Evolutionary conservation across 2,329 filamentous ascomycete species (phyloP).

Genomic region (Trichoderma guizhouense): DNA sequence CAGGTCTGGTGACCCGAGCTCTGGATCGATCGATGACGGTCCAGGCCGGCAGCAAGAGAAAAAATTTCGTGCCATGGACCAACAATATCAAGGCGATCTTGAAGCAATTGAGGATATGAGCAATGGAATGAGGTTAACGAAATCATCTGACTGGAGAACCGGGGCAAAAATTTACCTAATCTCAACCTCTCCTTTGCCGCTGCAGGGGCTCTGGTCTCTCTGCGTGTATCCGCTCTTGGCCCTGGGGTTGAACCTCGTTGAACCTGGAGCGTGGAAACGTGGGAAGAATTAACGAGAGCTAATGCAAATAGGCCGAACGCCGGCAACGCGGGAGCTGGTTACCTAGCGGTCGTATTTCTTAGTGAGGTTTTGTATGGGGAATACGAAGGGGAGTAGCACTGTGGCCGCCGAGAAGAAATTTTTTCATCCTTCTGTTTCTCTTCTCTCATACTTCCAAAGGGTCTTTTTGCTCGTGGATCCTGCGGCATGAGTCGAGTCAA

Average conservation of each 20-base stretch:
- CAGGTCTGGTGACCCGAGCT: conserved; percentile 11
- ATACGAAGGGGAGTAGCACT: background rate
- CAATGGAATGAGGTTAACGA: conserved; percentile 28
- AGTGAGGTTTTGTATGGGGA: background rate
- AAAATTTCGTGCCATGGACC: conserved; percentile 12
- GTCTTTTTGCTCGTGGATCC: background rate
- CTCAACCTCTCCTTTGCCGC: conserved; percentile 27
- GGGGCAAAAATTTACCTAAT: conserved; percentile 38
- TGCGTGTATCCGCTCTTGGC: background rate
- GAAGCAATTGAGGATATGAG: conserved; percentile 14
- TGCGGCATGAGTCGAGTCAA: background rate
- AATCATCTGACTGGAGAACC: conserved; percentile 37
- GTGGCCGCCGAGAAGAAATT: background rate
- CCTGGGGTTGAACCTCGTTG: background rate
- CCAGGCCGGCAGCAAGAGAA: background rate
- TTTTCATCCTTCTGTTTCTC: background rate
- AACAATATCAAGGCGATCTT: conserved; percentile 14
- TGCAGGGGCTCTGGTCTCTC: conserved; percentile 13
- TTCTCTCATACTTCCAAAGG: background rate
- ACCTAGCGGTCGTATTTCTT: background rate
- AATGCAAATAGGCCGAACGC: conserved; percentile 16
- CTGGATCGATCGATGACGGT: conserved; percentile 15
- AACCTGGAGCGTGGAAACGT: conserved; percentile 11
- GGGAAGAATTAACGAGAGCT: background rate
- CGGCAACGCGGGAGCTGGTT: conserved; percentile 4